A percentile compares a stretch with the other conserved stretches of the same genome.
Conservation (phyloP, 179 eudicot species). For the Heliamphora ciliata region DNA sequence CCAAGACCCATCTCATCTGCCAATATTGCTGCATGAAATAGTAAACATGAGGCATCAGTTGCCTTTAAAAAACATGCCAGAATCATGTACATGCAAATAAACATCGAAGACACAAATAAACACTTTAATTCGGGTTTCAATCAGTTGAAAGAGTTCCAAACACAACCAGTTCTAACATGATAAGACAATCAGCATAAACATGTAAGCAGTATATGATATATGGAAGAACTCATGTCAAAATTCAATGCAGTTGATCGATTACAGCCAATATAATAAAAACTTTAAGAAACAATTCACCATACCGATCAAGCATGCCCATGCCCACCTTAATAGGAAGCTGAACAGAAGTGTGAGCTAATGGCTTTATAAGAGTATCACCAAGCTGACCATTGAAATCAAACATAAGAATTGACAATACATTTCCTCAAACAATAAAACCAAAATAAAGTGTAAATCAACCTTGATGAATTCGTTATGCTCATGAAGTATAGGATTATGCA, state of each 20-base stretch:
- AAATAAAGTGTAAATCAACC: too few species aligned
- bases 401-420: too few species aligned
- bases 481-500: too few species aligned
- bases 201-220: background rate
- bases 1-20: constrained; percentile 99
- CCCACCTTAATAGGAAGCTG: too few species aligned
- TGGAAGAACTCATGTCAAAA: background rate
- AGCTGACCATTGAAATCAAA: too few species aligned
- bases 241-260: background rate
- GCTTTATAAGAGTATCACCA: too few species aligned
- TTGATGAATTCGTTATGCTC: too few species aligned
- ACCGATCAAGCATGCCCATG: too few species aligned
- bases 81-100: background rate
- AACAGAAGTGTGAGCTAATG: too few species aligned
- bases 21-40: constrained; percentile 71
- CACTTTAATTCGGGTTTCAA: background rate
- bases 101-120: background rate
- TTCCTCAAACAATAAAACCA: too few species aligned
- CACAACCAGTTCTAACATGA: background rate
- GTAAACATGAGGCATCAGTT: constrained; percentile 11
- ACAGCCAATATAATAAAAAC: too few species aligned
- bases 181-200: background rate
- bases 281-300: too few species aligned
- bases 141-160: background rate
- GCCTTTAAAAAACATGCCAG: background rate